Evolutionary conservation across 139 green algal species (phyloP), one percentile per base, ranked within the genome.

Genomic region (Chlorella vulgaris): DNA sequence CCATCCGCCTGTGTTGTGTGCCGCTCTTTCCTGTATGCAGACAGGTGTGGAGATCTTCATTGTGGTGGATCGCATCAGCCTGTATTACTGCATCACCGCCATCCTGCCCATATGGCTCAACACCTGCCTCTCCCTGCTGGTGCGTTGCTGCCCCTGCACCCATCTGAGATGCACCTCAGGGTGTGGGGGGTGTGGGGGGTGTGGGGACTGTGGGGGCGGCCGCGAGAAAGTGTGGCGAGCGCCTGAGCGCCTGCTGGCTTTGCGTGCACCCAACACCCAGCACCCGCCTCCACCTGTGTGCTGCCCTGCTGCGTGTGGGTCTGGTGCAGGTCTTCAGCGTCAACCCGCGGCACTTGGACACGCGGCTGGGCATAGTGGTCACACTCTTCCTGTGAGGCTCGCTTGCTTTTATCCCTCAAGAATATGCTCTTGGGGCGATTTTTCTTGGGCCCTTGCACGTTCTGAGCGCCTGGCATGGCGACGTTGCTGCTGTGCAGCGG

Each of bases 71-170:
- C 38, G 76, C 29, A 74, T 74, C 42, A 53, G 29, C 4, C 21
- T 28, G 2, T 86, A 86, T 22, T 86, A 86, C 36, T 19, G 83
- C 35, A 74, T 86, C 35, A 79, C 31, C 33, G 82, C 71, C 35
- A 77, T 87, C 29, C n/a, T 87, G 39, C 83, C 83, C 2, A 62
- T 87, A 19, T 35, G 38, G n/a, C 58, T 87, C 29, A 84, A 80
- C 73, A 61, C 53, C 18, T 76, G 71, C 36, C 78, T 85, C 35
- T 21, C 36, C 33, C 68, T 87, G 15, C 60, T 87, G 28, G 83
- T 86, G 47, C 58, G 58, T 6, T 65, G 58, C 58, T n/a, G 58
- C 10, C 58, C 58, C 58, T 29, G 58, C n/a, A n/a, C n/a, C n/a
- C n/a, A n/a, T n/a, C n/a, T n/a, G n/a, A n/a, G n/a, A n/a, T n/a